Evolutionary conservation across 1,139 yeast species (phyloP).

Genomic region (Yamadazyma triangularis): DNA sequence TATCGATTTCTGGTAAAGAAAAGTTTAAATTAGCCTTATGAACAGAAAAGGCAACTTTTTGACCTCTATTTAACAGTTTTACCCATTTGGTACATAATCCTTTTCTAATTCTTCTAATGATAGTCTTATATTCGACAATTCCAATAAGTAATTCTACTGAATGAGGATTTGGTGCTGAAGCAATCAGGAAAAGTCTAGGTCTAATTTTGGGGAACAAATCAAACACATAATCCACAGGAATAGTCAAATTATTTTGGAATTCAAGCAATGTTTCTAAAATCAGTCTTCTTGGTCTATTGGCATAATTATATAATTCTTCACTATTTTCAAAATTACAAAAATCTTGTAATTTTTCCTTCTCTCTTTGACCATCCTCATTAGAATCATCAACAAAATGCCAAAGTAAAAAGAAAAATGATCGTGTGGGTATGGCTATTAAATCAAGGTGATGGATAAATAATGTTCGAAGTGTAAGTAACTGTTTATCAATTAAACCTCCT

Average conservation of each 20-base stretch:
- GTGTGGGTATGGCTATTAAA: constrained; percentile 73
- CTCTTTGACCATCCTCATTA: constrained; percentile 47
- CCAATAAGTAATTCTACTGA: constrained; percentile 68
- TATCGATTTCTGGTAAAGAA: constrained; percentile 9
- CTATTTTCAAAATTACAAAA: constrained; percentile 69
- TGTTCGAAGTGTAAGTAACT: constrained; percentile 64
- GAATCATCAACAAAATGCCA: constrained; percentile 70
- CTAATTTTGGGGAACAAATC: constrained; percentile 76
- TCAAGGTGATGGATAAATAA: constrained; percentile 80
- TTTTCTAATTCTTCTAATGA: constrained; percentile 65
- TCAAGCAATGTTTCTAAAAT: constrained; percentile 79
- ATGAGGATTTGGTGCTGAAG: constrained; percentile 28
- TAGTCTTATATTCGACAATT: constrained; percentile 81
- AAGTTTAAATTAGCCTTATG: constrained; percentile 44
- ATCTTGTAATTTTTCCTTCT: constrained; percentile 69
- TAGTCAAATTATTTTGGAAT: constrained; percentile 60
- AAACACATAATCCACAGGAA: constrained; percentile 70
- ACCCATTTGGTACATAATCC: constrained; percentile 88
- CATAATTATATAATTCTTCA: constrained; percentile 83
- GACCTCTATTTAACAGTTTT: constrained; percentile 43
- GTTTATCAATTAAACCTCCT: constrained; percentile 58
- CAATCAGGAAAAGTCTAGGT: constrained; percentile 60
- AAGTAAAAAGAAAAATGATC: constrained; percentile 66
- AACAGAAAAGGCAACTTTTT: constrained; percentile 51
- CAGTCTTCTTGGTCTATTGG: constrained; percentile 87